Conservation (phyloP, 2,329 filamentous ascomycete species). For the Colletotrichum falcatum region DNA sequence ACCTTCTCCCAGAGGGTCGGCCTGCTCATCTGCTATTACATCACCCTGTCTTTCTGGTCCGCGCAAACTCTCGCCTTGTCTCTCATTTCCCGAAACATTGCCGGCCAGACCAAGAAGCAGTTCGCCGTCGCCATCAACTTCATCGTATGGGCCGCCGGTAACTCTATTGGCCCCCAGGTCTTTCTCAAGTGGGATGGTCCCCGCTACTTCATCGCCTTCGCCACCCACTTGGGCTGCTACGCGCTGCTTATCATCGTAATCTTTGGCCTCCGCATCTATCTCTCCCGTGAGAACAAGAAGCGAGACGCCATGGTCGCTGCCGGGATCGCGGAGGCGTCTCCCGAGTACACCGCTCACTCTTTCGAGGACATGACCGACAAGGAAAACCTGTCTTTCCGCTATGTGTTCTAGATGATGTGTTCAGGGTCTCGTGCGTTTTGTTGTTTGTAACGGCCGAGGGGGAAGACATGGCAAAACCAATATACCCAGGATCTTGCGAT, state of each 20-base stretch:
- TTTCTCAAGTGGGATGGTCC: slow-evolving; percentile 72
- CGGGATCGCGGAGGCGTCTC: slow-evolving; percentile 55
- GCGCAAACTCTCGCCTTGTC: slow-evolving; percentile 75
- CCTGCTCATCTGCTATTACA: slow-evolving; percentile 80
- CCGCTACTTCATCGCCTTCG: slow-evolving; percentile 76
- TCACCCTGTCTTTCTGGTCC: slow-evolving; percentile 82
- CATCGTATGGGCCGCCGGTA: slow-evolving; percentile 76
- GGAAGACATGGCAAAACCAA: not conserved
- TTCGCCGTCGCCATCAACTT: slow-evolving; percentile 77
- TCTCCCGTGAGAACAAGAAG: slow-evolving; percentile 68
- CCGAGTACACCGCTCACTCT: slow-evolving; percentile 60
- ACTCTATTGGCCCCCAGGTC: slow-evolving; percentile 75
- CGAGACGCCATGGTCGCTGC: slow-evolving; percentile 61
- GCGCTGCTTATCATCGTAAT: slow-evolving; percentile 68
- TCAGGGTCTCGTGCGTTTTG: not conserved
- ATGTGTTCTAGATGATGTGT: slow-evolving; percentile 57
- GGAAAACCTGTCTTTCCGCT: slow-evolving; percentile 71
- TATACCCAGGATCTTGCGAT: not conserved
- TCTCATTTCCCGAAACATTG: slow-evolving; percentile 76
- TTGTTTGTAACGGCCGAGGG: not conserved
- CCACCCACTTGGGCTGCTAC: slow-evolving; percentile 78
- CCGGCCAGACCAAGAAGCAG: slow-evolving; percentile 80
- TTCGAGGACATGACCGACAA: slow-evolving; percentile 74
- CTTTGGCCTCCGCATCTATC: slow-evolving; percentile 68
- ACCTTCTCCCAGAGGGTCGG: slow-evolving; percentile 71